These are phyloP conservation scores for Vitis cinerea DNA, from an alignment of 164 flowering plant species.

Conservation along the genomic window DNA sequence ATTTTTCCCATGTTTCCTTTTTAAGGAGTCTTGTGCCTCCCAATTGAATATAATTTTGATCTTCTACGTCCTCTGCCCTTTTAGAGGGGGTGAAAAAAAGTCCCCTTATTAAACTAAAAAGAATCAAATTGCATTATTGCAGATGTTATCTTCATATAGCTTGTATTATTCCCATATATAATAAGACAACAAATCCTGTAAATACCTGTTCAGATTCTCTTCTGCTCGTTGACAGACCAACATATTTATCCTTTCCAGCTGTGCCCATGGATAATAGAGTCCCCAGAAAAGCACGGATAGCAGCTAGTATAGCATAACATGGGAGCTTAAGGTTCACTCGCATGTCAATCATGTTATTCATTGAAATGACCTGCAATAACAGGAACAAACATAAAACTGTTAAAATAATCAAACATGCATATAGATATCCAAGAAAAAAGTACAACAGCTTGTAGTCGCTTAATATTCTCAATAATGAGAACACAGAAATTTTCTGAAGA, in stretches of 20 bases:
- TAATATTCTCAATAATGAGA: not conserved
- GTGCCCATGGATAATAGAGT: constrained; percentile 25
- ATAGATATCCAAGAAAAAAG: not conserved
- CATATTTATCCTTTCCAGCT: constrained; percentile 24
- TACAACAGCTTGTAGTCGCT: not conserved
- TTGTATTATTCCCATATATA: not conserved
- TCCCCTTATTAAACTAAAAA: no score
- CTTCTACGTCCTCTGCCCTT: no score
- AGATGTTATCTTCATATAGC: not conserved
- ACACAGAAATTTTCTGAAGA: not conserved
- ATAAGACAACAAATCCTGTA: constrained; percentile 1
- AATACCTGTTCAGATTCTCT: constrained; percentile 51
- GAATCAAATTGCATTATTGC: no score
- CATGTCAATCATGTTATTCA: constrained; percentile 36
- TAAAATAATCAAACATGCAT: not conserved
- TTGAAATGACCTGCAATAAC: constrained; percentile 45
- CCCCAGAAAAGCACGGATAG: constrained; percentile 40
- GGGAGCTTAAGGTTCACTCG: constrained; percentile 40
- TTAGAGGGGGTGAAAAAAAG: no score
- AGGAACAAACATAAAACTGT: not conserved
- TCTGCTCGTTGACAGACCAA: constrained; percentile 17
- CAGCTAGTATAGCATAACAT: constrained; percentile 39
- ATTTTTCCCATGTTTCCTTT: no score
- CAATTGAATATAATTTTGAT: no score
- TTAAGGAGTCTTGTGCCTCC: no score